Conservation (phyloP, 805 yeast species). For the Wickerhamomyces bovis region DNA sequence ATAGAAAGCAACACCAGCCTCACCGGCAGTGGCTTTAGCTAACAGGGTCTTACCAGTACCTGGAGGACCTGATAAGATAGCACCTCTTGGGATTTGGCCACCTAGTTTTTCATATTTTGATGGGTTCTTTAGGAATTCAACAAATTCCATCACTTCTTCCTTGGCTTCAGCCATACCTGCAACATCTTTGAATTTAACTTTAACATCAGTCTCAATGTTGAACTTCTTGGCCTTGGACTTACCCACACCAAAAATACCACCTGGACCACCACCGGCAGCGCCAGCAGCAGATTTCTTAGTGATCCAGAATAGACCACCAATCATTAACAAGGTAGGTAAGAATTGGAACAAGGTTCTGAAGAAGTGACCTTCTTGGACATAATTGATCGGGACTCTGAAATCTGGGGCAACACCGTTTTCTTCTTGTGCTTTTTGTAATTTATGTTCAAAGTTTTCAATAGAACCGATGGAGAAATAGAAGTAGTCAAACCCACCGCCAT, state of each 20-base stretch:
- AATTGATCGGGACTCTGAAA: constrained; percentile 73
- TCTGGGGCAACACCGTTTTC: constrained; percentile 57
- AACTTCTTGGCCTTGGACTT: constrained; percentile 75
- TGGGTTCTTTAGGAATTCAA: constrained; percentile 81
- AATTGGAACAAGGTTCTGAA: constrained; percentile 61
- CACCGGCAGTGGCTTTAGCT: constrained; percentile 96
- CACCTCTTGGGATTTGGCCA: constrained; percentile 94
- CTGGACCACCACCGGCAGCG: constrained; percentile 50
- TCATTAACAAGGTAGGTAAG: constrained; percentile 71
- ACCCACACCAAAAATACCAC: constrained; percentile 72
- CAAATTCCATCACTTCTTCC: constrained; percentile 94
- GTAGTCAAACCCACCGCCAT: constrained; percentile 30
- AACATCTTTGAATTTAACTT: constrained; percentile 78
- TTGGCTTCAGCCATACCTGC: constrained; percentile 96
- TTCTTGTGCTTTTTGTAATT: constrained; percentile 68
- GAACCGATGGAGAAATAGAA: constrained; percentile 85
- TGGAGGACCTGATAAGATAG: constrained; percentile 90
- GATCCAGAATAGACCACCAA: constrained; percentile 59
- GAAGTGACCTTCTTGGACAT: constrained; percentile 62
- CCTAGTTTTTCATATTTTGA: constrained; percentile 80
- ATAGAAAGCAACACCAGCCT: constrained; percentile 89
- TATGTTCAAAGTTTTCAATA: constrained; percentile 78
- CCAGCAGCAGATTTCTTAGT: constrained; percentile 37
- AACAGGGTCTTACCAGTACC: constrained; percentile 94
- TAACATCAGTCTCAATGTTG: constrained; percentile 78